phyloP scores from a whole-genome alignment of 768 basidiomycete species.

The Russula sp. region DNA sequence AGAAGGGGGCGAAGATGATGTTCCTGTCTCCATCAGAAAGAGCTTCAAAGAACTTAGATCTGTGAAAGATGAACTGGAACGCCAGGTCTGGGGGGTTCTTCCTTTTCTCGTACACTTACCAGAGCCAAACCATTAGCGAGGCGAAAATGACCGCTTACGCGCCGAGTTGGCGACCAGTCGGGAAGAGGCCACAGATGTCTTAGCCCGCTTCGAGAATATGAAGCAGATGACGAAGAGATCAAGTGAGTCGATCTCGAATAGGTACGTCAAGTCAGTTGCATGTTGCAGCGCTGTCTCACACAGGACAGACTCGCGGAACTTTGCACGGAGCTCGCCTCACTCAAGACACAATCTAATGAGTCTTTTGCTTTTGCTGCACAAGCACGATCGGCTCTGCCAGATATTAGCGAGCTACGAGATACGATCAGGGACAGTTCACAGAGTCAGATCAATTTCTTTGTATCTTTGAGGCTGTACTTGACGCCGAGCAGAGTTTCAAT shows the following conservation, averaged over 20 bases:
- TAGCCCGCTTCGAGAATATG: conserved; percentile 8
- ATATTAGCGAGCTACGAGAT: conserved; percentile 13
- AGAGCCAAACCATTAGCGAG: conserved; percentile 9
- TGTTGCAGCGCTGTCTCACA: not conserved
- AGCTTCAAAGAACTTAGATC: conserved; percentile 20
- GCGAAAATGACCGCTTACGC: conserved; percentile 19
- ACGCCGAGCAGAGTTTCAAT: conserved; percentile 11
- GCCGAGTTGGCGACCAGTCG: conserved; percentile 4
- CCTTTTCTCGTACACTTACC: not conserved
- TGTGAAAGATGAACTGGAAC: conserved; percentile 18
- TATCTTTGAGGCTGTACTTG: not conserved
- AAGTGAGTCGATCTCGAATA: conserved; percentile 6
- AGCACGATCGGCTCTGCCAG: conserved; percentile 17
- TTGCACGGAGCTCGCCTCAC: conserved; percentile 8
- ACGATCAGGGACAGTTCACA: conserved; percentile 14
- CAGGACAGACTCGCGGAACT: conserved; percentile 19
- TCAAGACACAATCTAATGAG: conserved; percentile 22
- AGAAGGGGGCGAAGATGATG: conserved; percentile 10
- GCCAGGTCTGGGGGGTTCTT: conserved; percentile 8
- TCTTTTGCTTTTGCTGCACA: conserved; percentile 20
- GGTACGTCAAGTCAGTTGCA: conserved; percentile 4
- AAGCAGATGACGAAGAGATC: conserved; percentile 18
- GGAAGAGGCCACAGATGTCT: conserved; percentile 4
- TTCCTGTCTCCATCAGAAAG: conserved; percentile 15
- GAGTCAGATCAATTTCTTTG: conserved; percentile 7